These are phyloP conservation scores for Suillus sp. DNA, from an alignment of 768 basidiomycete species.

Conservation along the genomic window DNA sequence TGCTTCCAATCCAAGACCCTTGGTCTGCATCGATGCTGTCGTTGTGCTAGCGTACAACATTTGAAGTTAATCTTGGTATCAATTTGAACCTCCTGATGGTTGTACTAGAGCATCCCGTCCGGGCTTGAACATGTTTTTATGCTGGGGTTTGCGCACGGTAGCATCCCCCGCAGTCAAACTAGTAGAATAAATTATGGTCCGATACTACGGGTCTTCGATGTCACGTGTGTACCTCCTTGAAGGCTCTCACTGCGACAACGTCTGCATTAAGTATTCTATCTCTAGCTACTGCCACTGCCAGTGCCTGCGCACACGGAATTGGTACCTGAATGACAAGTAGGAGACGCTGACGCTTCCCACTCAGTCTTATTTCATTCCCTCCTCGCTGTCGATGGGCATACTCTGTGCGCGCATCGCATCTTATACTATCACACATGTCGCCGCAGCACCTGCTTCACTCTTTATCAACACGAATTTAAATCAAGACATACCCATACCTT, in stretches of 20 bases:
- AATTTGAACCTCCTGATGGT: not conserved
- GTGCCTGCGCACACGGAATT: not conserved
- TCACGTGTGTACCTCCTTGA: too few relatives aligned
- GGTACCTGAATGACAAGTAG: constrained; percentile 12
- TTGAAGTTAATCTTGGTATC: constrained; percentile 68
- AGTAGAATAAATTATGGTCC: too few relatives aligned
- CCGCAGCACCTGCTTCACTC: not conserved
- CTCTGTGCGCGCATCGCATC: not conserved
- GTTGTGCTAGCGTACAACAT: constrained; percentile 21
- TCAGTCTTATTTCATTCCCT: not conserved
- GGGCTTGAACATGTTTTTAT: too few relatives aligned
- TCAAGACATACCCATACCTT: constrained; percentile 40
- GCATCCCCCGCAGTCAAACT: too few relatives aligned
- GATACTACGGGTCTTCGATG: too few relatives aligned
- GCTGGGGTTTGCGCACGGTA: too few relatives aligned
- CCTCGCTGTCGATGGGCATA: constrained; percentile 4
- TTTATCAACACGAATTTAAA: constrained; percentile 14
- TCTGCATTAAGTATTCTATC: too few relatives aligned
- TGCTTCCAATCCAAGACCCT: too few relatives aligned
- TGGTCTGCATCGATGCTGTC: too few relatives aligned
- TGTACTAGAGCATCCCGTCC: too few relatives aligned
- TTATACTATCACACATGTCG: constrained; percentile 4
- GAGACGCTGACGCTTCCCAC: constrained; percentile 3
- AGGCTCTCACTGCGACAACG: too few relatives aligned
- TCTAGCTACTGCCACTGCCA: not conserved